A percentile compares a stretch with the other conserved stretches of the same genome.
phyloP scores from a whole-genome alignment of 2,329 filamentous ascomycete species.

The Ascochyta rabiei region DNA sequence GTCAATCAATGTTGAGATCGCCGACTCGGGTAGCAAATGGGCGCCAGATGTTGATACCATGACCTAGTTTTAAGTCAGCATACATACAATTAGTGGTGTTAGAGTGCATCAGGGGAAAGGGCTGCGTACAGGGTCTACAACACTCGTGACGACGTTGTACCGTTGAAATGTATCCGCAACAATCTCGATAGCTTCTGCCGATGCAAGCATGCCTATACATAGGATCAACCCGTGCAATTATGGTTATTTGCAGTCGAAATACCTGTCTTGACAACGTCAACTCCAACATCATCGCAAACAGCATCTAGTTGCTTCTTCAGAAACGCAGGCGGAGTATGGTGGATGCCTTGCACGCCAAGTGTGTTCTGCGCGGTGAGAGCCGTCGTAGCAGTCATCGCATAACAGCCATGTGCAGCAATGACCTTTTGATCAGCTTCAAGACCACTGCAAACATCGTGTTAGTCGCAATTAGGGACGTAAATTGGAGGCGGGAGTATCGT shows the following conservation, averaged over 20 bases:
- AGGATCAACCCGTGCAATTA: conserved; percentile 6
- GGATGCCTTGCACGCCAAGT: conserved; percentile 78
- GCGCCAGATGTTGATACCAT: conserved; percentile 89
- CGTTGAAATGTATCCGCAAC: conserved; percentile 68
- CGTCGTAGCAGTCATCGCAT: conserved; percentile 94
- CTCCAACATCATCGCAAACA: conserved; percentile 80
- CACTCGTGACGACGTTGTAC: conserved; percentile 63
- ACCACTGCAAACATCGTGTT: conserved; percentile 62
- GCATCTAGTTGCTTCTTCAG: conserved; percentile 85
- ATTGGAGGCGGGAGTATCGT: conserved; percentile 45
- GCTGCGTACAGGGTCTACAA: conserved; percentile 75
- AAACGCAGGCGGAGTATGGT: conserved; percentile 78
- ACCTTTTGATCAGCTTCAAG: conserved; percentile 97
- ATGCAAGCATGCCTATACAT: conserved; percentile 77
- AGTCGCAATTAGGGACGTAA: conserved; percentile 25
- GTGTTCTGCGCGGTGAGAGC: conserved; percentile 98
- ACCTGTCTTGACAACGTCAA: conserved; percentile 94
- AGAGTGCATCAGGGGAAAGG: not conserved
- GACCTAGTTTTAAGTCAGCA: conserved; percentile 58
- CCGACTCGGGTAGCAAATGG: conserved; percentile 67
- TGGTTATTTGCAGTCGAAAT: conserved; percentile 4
- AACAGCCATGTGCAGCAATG: conserved; percentile 87
- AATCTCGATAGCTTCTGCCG: conserved; percentile 69
- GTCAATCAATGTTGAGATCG: conserved; percentile 65
- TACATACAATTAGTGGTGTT: not conserved